phyloP scores from a whole-genome alignment of 108 stramenopile genomes.

The Skeletonema costatum region DNA sequence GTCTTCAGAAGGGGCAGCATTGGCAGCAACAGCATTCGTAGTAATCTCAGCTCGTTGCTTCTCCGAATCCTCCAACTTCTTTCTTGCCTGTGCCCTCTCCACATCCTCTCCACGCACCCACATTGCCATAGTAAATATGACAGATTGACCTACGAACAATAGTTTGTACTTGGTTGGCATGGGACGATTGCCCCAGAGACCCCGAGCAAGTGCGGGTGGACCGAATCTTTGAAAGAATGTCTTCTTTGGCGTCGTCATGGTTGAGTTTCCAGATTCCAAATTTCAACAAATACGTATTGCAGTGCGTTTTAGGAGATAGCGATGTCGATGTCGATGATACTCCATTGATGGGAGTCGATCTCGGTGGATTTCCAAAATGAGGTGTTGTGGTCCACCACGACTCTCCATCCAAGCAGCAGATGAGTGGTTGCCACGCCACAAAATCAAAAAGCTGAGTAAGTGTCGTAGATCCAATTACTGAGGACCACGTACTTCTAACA shows the following conservation, averaged over 20 bases:
- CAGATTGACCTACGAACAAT: conserved; percentile 3
- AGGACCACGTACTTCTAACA: not conserved
- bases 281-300: not conserved
- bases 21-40: not conserved
- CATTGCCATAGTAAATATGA: conserved; percentile 11
- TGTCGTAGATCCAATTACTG: not conserved
- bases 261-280: not conserved
- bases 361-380: not conserved
- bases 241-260: not conserved
- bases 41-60: conserved; percentile 1
- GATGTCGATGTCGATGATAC: not conserved
- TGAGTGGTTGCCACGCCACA: not conserved
- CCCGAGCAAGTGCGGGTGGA: conserved; percentile 10
- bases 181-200: conserved; percentile 28
- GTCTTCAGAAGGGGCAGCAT: not conserved
- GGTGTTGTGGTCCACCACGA: not conserved
- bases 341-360: not conserved
- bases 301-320: not conserved
- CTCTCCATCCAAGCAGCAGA: not conserved
- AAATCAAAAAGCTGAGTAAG: not conserved
- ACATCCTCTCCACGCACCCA: conserved; percentile 13
- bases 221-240: conserved; percentile 23
- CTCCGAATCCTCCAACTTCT: conserved; percentile 14
- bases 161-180: conserved; percentile 15
- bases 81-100: conserved; percentile 7